A percentile compares a stretch with the other conserved stretches of the same genome.
Evolutionary conservation across 306 rosid genomes (phyloP).

Genomic region (Castanopsis chinensis): DNA sequence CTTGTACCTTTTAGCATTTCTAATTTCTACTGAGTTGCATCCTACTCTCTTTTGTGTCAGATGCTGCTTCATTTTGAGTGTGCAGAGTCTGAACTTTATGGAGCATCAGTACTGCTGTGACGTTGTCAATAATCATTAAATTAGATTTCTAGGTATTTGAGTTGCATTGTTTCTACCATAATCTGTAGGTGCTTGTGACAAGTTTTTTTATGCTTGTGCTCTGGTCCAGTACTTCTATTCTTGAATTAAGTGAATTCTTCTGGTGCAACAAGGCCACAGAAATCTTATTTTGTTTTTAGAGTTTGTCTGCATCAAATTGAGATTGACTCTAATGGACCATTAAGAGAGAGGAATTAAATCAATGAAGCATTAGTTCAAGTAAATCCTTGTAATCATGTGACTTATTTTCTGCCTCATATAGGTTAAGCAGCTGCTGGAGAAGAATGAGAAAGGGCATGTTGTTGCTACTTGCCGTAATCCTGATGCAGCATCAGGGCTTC

Average conservation of each 20-base stretch:
- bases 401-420: constrained; percentile 24
- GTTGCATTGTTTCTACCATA: background rate
- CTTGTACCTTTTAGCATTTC: background rate
- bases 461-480: constrained; percentile 91
- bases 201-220: background rate
- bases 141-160: background rate
- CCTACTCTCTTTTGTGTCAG: background rate
- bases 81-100: background rate
- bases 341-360: background rate
- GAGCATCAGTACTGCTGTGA: background rate
- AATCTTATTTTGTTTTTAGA: background rate
- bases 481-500: constrained; percentile 56
- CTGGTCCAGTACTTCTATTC: background rate
- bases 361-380: background rate
- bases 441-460: constrained; percentile 70
- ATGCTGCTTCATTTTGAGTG: background rate
- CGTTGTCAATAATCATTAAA: background rate
- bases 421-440: constrained; percentile 85
- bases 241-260: background rate
- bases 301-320: background rate
- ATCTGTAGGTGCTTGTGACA: background rate
- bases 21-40: background rate
- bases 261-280: background rate
- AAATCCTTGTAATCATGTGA: constrained; percentile 7
- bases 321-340: background rate